Evolutionary conservation across 306 rosid species (phyloP), one percentile per base, ranked within the genome.

Genomic region (Vicia faba): DNA sequence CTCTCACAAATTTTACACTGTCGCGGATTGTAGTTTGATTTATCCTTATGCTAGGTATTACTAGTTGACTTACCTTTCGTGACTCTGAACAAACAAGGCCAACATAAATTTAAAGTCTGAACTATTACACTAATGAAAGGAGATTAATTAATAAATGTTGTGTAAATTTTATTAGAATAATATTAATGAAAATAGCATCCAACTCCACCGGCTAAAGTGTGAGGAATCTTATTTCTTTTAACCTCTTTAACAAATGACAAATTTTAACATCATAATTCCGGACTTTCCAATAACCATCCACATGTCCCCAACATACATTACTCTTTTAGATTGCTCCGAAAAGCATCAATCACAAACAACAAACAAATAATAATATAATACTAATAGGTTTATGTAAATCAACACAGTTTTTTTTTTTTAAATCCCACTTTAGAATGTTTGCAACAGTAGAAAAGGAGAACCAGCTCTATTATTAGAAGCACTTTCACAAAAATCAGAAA

Each of bases 201-300:
- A 57, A 2, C 20, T 61, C 49, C 48, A 35, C 66, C 66, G 66
- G 66, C 66, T 61, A 59, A 59, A 75, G 59, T 26, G 11, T 57
- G 48, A 26, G 48, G 69, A 68, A 68, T 67, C 25, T 57, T 38
- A 14, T 5, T 50, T 15, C 66, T 73, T 72, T 55, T 44, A 55
- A 59, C 35, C 61, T 33, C 69, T 43, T 67, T 60, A 20, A 28
- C 69, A 60, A 70, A 29, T 50, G 38, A 58, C 49, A 50, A 28
- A 59, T 15, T 53, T 11, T 11, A 76, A 62, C 67, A 43, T 54
- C 11, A 55, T 2, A 53, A 25, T 63, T 70, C 53, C 56, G 79
- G 64, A 73, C 35, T 35, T 68, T 40, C 75, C 71, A 61, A 61
- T 13, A 60, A 73, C 61, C 36, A 35, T 26, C 68, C 77, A 64